Evolutionary conservation across 2,329 filamentous ascomycete genomes (phyloP).

Genomic region (Tothia fuscella): DNA sequence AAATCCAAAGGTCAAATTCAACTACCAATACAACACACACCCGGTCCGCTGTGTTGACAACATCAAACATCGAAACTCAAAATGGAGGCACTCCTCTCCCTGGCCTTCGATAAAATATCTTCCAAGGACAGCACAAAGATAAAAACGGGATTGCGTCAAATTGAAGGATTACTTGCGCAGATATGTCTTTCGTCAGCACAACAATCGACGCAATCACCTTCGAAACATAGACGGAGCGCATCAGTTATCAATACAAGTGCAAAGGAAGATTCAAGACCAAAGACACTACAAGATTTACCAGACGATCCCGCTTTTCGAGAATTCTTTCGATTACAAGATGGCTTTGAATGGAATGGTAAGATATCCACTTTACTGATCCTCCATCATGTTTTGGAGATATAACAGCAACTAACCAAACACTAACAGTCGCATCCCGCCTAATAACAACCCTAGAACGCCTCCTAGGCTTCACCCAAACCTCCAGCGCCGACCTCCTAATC

Average conservation of each 20-base stretch:
- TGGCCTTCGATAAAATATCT: slow-evolving; percentile 93
- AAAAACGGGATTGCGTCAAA: slow-evolving; percentile 84
- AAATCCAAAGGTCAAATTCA: too few species aligned
- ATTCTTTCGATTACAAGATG: slow-evolving; percentile 93
- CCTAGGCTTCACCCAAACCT: slow-evolving; percentile 29
- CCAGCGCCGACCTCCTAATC: slow-evolving; percentile 58
- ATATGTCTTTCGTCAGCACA: slow-evolving; percentile 62
- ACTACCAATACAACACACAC: too few species aligned
- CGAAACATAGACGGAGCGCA: slow-evolving; percentile 24
- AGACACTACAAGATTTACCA: slow-evolving; percentile 53
- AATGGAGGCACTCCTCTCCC: slow-evolving; percentile 86
- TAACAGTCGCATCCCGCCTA: slow-evolving; percentile 58
- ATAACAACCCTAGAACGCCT: slow-evolving; percentile 77
- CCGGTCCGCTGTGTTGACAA: too few species aligned
- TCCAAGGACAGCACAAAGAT: slow-evolving; percentile 85
- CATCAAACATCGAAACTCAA: too few species aligned
- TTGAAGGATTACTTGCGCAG: slow-evolving; percentile 85
- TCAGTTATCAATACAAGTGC: slow-evolving; percentile 23
- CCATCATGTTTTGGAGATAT: neutral
- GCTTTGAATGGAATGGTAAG: slow-evolving; percentile 87
- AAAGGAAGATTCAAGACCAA: slow-evolving; percentile 18
- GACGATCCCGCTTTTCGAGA: slow-evolving; percentile 84
- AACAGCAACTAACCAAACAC: slow-evolving; percentile 24
- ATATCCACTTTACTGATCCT: neutral
- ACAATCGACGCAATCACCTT: slow-evolving; percentile 16